Percentiles rank a stretch among this genome's conserved stretches.
Conservation (phyloP, 306 rosid species). For the Alnus rubra region DNA sequence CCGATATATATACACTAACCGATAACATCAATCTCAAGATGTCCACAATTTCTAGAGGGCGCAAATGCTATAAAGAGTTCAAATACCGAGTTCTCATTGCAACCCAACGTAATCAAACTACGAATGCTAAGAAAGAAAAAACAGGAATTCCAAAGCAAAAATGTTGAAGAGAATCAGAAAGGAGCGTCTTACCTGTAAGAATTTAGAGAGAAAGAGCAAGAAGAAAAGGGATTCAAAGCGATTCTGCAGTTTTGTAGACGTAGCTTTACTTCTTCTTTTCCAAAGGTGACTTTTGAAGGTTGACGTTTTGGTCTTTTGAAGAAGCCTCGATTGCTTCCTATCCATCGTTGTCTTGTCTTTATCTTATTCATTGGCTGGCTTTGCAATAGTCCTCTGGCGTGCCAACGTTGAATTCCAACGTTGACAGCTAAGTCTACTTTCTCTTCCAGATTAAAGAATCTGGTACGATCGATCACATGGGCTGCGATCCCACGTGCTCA, state of each 20-base stretch:
- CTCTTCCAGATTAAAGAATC: background rate
- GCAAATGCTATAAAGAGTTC: background rate
- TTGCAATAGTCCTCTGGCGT: background rate
- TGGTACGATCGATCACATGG: background rate
- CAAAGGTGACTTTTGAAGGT: background rate
- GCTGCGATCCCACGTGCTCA: background rate
- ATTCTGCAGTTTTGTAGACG: conserved; percentile 6
- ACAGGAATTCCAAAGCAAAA: background rate
- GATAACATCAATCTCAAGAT: background rate
- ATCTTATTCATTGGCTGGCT: background rate
- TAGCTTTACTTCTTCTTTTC: background rate
- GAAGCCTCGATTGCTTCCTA: background rate
- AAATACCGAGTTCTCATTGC: background rate
- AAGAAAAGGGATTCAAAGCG: conserved; percentile 13
- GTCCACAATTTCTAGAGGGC: background rate
- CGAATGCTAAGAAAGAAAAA: background rate
- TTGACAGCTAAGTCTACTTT: background rate
- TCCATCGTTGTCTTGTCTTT: background rate
- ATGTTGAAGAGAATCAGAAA: background rate
- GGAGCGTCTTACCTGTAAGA: conserved; percentile 32
- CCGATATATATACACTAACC: background rate
- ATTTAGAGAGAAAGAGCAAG: background rate
- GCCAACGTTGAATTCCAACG: background rate
- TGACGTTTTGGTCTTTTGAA: background rate
- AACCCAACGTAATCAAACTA: background rate